Base-by-base conservation (phyloP, 1,284 basidiomycete species). In the Boletus sp. region DNA sequence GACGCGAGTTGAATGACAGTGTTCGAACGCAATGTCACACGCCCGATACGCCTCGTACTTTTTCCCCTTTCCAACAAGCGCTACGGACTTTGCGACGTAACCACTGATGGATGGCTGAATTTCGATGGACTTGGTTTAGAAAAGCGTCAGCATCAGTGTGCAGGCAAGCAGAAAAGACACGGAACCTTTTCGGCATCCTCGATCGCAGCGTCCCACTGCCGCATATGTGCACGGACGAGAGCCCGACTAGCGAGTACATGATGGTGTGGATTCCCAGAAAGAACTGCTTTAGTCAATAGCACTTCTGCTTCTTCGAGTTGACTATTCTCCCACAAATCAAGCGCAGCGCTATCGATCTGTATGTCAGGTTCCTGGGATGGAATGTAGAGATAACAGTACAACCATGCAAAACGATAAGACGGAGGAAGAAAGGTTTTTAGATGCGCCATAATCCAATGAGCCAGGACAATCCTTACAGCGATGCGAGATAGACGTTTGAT, bases 241-340 rank as follows among this genome's bases (percentile, higher is more conserved):
- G 46, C 39, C n/a, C 51, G 38, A 20, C 33, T 29, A 2, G 46
- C 46, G 1, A 53, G 36, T 13, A 26, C 19, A 14, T 45, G 17
- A 19, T 37, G 20, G 22, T 37, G 20, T 23, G 35, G 13, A n/a
- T 37, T 37, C 14, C 20, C 7, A 37, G 35, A 37, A 14, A 22
- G 12, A 12, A 8, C 19, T 8, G 19, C 10, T 13, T 35, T 16
- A 19, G 33, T 35, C 33, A 35, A 35, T 10, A 35, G 7, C 10
- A 10, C 17, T 19, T 35, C 17, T 1, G 33, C 17, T 3, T 19
- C 5, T 10, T 19, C 12, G 6, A 19, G 33, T 13, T 35, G 33
- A 19, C 17, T 17, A 12, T 35, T 6, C 8, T 23, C 9, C 35
- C 35, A 37, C 14, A 9, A n/a, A 13, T 20, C 22, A 14, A 37